These are phyloP conservation scores for Scedosporium apiospermum DNA, from an alignment of 2,329 filamentous ascomycete genomes.

Conservation along the genomic window DNA sequence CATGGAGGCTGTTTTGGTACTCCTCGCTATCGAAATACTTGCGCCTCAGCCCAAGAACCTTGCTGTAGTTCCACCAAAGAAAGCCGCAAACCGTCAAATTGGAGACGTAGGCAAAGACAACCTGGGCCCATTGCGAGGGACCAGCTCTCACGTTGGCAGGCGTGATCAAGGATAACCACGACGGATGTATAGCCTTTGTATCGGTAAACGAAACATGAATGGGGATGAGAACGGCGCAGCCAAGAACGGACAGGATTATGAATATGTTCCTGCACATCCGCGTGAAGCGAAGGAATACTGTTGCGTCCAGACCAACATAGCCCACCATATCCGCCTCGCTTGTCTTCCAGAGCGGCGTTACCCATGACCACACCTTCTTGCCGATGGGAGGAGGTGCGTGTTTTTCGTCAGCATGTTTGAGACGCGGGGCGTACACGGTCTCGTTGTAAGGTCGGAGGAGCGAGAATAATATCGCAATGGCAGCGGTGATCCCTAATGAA, in stretches of 20 bases:
- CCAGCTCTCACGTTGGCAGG: constrained; percentile 43
- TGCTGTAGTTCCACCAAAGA: constrained; percentile 83
- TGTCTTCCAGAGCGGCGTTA: constrained; percentile 66
- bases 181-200: constrained; percentile 21
- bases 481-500: constrained; percentile 64
- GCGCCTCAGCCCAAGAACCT: constrained; percentile 60
- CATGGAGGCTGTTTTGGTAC: constrained; percentile 80
- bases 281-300: constrained; percentile 79
- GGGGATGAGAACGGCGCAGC: constrained; percentile 70
- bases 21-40: constrained; percentile 78
- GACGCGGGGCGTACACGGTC: constrained; percentile 86
- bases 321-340: constrained; percentile 68
- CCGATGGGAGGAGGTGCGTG: constrained; percentile 81
- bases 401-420: constrained; percentile 85
- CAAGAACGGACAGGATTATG: constrained; percentile 58
- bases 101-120: constrained; percentile 54
- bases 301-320: constrained; percentile 84
- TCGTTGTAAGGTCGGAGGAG: constrained; percentile 84
- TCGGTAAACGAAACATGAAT: constrained; percentile 51
- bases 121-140: constrained; percentile 46
- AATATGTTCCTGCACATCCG: constrained; percentile 94
- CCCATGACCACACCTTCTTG: constrained; percentile 82
- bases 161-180: constrained; percentile 51
- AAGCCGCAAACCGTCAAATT: constrained; percentile 70
- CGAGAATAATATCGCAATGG: constrained; percentile 75